Conservation (phyloP, 768 basidiomycete genomes). For the Leccinum boreale region DNA sequence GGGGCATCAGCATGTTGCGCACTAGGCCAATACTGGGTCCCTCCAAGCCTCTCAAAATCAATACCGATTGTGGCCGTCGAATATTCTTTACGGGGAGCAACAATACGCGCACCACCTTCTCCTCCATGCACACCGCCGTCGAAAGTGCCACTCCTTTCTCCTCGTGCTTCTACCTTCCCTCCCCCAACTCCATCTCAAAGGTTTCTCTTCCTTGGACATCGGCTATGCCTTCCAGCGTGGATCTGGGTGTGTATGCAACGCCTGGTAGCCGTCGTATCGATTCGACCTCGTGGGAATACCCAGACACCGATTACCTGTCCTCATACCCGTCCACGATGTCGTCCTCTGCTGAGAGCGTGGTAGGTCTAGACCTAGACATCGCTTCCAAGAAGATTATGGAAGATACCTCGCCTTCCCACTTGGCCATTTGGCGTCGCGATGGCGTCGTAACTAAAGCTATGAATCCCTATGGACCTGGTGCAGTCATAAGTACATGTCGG, state of each 20-base stretch:
- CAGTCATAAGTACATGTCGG: conserved; percentile 28
- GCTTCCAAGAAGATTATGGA: conserved; percentile 31
- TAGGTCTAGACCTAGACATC: conserved; percentile 30
- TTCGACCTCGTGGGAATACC: conserved; percentile 44
- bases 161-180: conserved; percentile 53
- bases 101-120: conserved; percentile 45
- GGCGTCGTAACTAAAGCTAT: conserved; percentile 23
- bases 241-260: conserved; percentile 38
- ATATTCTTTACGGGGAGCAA: conserved; percentile 38
- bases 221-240: conserved; percentile 37
- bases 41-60: conserved; percentile 52
- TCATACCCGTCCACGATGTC: conserved; percentile 45
- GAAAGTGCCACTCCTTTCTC: conserved; percentile 57
- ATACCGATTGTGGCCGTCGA: conserved; percentile 44
- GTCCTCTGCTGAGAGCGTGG: conserved; percentile 34
- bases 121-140: conserved; percentile 76
- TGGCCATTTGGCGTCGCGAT: conserved; percentile 34
- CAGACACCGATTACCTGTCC: conserved; percentile 47
- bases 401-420: conserved; percentile 28
- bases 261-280: conserved; percentile 51
- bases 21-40: conserved; percentile 33
- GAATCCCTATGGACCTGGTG: conserved; percentile 23
- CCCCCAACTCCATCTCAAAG: conserved; percentile 40
- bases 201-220: conserved; percentile 34
- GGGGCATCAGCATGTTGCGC: conserved; percentile 43